phyloP scores from a whole-genome alignment of 2,329 filamentous ascomycete genomes.

The Aphanocladium album region DNA sequence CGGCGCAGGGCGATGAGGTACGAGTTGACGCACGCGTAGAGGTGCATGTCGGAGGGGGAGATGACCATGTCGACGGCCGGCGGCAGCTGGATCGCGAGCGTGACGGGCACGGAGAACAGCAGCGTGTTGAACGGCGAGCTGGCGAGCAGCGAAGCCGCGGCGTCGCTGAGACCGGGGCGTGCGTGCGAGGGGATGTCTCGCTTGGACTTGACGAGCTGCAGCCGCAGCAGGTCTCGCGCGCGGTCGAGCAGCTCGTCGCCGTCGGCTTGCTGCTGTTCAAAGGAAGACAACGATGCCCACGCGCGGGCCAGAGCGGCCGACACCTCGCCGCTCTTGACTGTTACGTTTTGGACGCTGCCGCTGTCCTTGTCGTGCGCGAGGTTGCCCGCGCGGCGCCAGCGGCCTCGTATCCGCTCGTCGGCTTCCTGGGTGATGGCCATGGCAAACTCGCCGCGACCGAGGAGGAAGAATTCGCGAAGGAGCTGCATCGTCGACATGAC shows the following conservation, averaged over 20 bases:
- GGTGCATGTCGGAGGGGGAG: conserved; percentile 65
- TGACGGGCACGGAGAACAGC: conserved; percentile 68
- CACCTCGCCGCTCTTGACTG: conserved; percentile 83
- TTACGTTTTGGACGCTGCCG: conserved; percentile 40
- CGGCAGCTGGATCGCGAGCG: conserved; percentile 66
- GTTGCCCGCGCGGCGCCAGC: conserved; percentile 62
- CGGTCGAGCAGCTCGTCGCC: conserved; percentile 81
- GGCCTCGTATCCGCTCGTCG: conserved; percentile 69
- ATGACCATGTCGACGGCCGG: conserved; percentile 87
- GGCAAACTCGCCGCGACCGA: conserved; percentile 87
- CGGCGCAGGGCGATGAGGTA: conserved; percentile 83
- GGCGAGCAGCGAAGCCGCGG: conserved; percentile 32
- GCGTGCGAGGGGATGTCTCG: conserved; percentile 34
- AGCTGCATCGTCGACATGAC: conserved; percentile 74
- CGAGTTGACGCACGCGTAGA: conserved; percentile 79
- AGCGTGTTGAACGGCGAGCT: conserved; percentile 69
- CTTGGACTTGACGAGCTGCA: conserved; percentile 55
- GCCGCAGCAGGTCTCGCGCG: conserved; percentile 68
- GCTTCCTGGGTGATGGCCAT: conserved; percentile 81
- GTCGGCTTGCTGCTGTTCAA: conserved; percentile 63
- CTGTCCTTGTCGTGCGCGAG: conserved; percentile 51
- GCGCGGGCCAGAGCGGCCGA: conserved; percentile 69
- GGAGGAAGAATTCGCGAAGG: conserved; percentile 79
- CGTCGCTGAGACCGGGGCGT: conserved; percentile 28
- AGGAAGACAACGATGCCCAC: conserved; percentile 72